Base-by-base conservation (phyloP, 192 early-diverging fungal genomes). In the Gonapodya sp. region DNA sequence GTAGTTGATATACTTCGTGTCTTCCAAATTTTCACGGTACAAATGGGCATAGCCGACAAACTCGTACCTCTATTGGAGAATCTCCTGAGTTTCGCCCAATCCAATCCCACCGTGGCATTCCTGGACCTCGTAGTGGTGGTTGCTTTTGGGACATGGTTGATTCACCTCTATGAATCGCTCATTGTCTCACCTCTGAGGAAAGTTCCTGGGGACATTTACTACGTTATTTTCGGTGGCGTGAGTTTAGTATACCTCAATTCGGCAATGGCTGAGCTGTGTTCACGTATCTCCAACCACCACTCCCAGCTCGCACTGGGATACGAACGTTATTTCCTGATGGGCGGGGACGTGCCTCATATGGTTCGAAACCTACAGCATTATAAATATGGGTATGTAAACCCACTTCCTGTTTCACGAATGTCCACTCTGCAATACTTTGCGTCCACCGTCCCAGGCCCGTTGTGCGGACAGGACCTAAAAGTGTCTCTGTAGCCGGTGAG, bases 311-410 rank as follows among this genome's bases (percentile, higher is more conserved):
- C 34, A 8, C 34, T 77, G 16, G 75, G 75, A 8, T 64, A 16
- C 24, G 75, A 77, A 14, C 75, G 75, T 2, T 77, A 77, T 33
- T 77, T 77, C 34, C 30, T 34, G 8, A 2, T 14, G 31, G 75
- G 75, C 2, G 75, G 75, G 2, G 30, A 77, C 31, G 75, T 77
- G 18, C 75, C 75, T 31, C 75, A 77, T 31, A 34, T 32, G 75
- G 75, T 77, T 77, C 18, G 75, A 34, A 77, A 77, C 75, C 31
- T 77, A 8, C 75, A 77, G 75, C 75, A 77, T 33, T 77, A 77
- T 33, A 77, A 77, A 34, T 77, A 77, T 34, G 75, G 75, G 46
- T 64, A 24, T n/a, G n/a, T n/a, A 64, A 24, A 8, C 46, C 46
- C 46, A 64, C 8, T 64, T 64, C 46, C 24, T 64, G 24, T 64